Conservation (phyloP, 495 filamentous ascomycete species). For the Xylaria scruposa region DNA sequence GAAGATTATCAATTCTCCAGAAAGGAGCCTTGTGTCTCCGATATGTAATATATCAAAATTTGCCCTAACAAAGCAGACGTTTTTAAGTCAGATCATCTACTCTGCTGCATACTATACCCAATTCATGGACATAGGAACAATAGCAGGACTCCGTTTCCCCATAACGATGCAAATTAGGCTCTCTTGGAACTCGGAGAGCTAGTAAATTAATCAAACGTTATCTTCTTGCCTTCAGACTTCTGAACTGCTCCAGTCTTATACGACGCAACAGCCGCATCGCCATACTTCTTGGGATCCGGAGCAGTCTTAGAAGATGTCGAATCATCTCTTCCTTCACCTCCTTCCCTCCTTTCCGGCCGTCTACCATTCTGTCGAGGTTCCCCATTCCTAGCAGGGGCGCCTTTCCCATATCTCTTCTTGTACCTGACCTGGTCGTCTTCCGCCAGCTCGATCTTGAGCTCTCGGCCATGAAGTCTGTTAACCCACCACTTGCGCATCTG, state of each 20-base stretch:
- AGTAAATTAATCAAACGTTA: conserved; percentile 69
- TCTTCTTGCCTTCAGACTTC: conserved; percentile 81
- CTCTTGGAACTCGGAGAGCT: neutral
- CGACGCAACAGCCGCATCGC: conserved; percentile 49
- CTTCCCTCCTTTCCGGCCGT: conserved; percentile 29
- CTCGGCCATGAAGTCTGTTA: conserved; percentile 77
- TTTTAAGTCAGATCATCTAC: neutral
- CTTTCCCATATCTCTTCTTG: conserved; percentile 90
- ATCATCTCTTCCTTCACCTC: conserved; percentile 26
- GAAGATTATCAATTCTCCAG: neutral
- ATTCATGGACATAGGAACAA: neutral
- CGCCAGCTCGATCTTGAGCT: conserved; percentile 87
- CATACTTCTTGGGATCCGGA: conserved; percentile 41
- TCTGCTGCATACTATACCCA: neutral
- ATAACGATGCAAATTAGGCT: neutral
- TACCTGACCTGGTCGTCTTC: conserved; percentile 88
- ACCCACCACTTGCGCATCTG: conserved; percentile 78
- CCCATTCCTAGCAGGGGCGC: conserved; percentile 38
- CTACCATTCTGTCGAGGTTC: conserved; percentile 40
- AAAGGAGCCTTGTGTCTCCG: neutral
- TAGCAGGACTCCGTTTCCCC: neutral
- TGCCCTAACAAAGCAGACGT: neutral
- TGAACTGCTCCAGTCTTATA: conserved; percentile 78
- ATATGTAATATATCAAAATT: too few species aligned
- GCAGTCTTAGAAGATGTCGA: conserved; percentile 32